Base-by-base conservation (phyloP, 1,139 yeast species). In the Taphrina confusa region DNA sequence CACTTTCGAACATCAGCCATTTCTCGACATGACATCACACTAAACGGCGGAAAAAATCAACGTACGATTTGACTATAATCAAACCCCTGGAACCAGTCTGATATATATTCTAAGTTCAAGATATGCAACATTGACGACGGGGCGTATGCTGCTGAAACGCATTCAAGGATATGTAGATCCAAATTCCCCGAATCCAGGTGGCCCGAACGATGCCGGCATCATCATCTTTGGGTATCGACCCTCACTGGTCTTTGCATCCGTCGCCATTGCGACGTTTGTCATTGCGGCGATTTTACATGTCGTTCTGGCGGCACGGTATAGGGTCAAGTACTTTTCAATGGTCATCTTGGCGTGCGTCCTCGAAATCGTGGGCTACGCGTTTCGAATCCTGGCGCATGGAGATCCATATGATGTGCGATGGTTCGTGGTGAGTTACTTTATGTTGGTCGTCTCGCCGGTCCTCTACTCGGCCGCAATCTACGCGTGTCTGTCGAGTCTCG, bases 151-250 rank as follows among this genome's bases (percentile, higher is more conserved):
- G n/a, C n/a, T n/a, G n/a, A n/a, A n/a, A n/a, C n/a, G n/a, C n/a
- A n/a, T n/a, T n/a, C n/a, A n/a, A n/a, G 50, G 50, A 14, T 44
- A 44, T 25, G 34, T 25, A 6, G 50, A 44, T 16, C 50, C 50
- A 9, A 12, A 27, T 6, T 12, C 23, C n/a, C 50, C 50, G n/a
- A 44, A 44, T n/a, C 50, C 50, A n/a, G 50, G 50, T 1, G 36
- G 36, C 12, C 20, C 12, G 5, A 22, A 44, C 34, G 23, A 27
- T 8, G 50, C 50, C 4, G n/a, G 50, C 25, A 27, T 44, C 36
- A 44, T 44, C 22, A 44, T 44, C 50, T 44, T n/a, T 12, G 50
- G 50, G 20, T 44, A 44, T 12, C n/a, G 18, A 8, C 50, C 50
- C 2, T 25, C 33, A 9, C 50, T 44, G 8, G 14, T 22, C 9